Conservation (phyloP, 2,329 filamentous ascomycete genomes). For the Trichoderma atrobrunneum region DNA sequence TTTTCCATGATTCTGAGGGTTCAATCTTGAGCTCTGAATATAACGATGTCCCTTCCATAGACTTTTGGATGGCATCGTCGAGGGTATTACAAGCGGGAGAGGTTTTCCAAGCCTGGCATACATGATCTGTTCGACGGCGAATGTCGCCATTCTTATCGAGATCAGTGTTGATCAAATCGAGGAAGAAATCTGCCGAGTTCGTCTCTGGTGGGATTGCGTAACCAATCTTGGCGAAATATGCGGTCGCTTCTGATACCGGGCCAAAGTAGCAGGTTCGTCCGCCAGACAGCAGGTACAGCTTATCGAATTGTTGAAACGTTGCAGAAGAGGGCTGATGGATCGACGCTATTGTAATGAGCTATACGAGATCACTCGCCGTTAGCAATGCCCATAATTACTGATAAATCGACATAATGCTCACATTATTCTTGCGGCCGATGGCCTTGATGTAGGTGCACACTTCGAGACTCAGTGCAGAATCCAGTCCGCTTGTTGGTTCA, state of each 20-base stretch:
- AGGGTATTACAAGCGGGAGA: constrained; percentile 27
- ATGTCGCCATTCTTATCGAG: constrained; percentile 45
- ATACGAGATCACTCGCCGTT: constrained; percentile 53
- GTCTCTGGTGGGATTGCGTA: constrained; percentile 64
- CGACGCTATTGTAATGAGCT: constrained; percentile 73
- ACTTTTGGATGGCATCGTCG: constrained; percentile 26
- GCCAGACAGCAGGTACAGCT: constrained; percentile 68
- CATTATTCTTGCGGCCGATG: constrained; percentile 42
- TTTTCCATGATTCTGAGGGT: constrained; percentile 44
- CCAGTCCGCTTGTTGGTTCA: constrained; percentile 79
- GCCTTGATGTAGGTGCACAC: constrained; percentile 69
- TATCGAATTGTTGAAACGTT: constrained; percentile 79
- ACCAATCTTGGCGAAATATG: constrained; percentile 62
- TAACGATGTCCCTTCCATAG: constrained; percentile 28
- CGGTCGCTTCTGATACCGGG: constrained; percentile 51
- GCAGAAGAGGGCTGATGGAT: constrained; percentile 83
- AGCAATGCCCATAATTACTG: background rate
- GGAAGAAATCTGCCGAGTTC: constrained; percentile 77
- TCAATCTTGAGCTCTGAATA: constrained; percentile 22
- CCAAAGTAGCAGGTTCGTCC: constrained; percentile 75
- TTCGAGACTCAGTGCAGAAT: constrained; percentile 73
- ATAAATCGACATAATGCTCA: background rate
- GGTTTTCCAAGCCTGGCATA: constrained; percentile 28
- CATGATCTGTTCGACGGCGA: constrained; percentile 27
- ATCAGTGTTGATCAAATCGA: constrained; percentile 76